These are phyloP conservation scores for Spathaspora arborariae DNA, from an alignment of 805 yeast genomes.

Conservation along the genomic window DNA sequence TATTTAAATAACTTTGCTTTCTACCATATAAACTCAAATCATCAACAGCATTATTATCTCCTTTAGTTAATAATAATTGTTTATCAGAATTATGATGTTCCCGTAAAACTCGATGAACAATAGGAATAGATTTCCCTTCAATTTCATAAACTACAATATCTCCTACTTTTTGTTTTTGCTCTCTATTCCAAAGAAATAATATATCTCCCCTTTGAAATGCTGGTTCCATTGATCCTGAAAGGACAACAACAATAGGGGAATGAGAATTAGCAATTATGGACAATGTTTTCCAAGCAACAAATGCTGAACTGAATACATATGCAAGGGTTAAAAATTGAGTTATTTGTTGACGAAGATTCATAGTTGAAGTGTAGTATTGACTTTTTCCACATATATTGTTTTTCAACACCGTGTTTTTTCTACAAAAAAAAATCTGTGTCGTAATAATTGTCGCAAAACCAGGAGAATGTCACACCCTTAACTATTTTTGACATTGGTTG, in stretches of 20 bases:
- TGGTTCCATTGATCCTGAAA: constrained; percentile 99
- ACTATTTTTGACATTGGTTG: too few relatives aligned
- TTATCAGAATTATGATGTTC: constrained; percentile 61
- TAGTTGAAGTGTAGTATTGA: constrained; percentile 12
- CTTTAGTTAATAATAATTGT: constrained; percentile 85
- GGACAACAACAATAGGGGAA: constrained; percentile 93
- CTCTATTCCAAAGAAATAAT: constrained; percentile 85
- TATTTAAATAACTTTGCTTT: constrained; percentile 71
- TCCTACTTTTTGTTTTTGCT: constrained; percentile 65
- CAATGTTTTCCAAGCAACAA: constrained; percentile 85
- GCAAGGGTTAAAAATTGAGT: constrained; percentile 68
- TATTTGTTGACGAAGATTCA: constrained; percentile 60
- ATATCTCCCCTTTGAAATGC: constrained; percentile 98
- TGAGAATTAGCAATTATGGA: constrained; percentile 75
- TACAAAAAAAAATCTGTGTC: neutral
- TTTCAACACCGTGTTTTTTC: neutral
- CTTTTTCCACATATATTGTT: neutral
- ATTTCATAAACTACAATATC: constrained; percentile 93
- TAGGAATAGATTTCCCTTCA: constrained; percentile 79
- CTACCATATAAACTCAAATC: constrained; percentile 82
- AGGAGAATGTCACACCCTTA: neutral
- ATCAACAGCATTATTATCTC: constrained; percentile 92
- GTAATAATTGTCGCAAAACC: neutral
- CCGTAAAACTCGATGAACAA: constrained; percentile 90
- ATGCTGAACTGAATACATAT: constrained; percentile 83